Conservation (phyloP, 1,139 yeast genomes). For the Saccharomyces uvarum region DNA sequence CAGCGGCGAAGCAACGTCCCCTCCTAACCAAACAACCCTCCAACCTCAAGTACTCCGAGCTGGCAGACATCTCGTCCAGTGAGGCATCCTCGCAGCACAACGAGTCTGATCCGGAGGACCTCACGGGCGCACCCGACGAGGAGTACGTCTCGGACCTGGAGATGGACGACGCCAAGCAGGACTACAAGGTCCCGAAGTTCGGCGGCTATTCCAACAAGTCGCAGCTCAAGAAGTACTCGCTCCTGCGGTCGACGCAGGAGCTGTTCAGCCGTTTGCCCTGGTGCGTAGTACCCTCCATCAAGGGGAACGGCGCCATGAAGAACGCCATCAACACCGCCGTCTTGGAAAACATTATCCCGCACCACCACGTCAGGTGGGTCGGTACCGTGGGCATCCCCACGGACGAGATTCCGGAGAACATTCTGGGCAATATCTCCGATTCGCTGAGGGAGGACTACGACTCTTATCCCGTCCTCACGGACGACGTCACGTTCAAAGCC, state of each 20-base stretch:
- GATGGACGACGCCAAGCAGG: conserved; percentile 12
- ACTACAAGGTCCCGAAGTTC: conserved; percentile 50
- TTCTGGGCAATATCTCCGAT: conserved; percentile 43
- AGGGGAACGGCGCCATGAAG: conserved; percentile 82
- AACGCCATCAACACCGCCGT: conserved; percentile 72
- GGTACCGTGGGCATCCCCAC: conserved; percentile 91
- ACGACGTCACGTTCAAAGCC: conserved; percentile 76
- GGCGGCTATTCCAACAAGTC: conserved; percentile 62
- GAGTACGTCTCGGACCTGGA: conserved; percentile 11
- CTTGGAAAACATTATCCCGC: conserved; percentile 39
- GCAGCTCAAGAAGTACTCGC: conserved; percentile 31
- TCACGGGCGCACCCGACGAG: conserved; percentile 2
- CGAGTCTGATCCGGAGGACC: conserved; percentile 15
- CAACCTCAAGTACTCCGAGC: not conserved
- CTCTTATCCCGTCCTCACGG: conserved; percentile 62
- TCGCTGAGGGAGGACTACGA: conserved; percentile 43
- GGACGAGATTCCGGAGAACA: conserved; percentile 58
- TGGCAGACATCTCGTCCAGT: not conserved
- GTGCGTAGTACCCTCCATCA: conserved; percentile 58
- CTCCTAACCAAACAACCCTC: not conserved
- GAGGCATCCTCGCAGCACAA: conserved; percentile 3
- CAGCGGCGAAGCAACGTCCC: not conserved
- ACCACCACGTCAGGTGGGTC: conserved; percentile 56
- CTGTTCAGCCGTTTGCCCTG: conserved; percentile 70
- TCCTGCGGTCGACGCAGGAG: conserved; percentile 41